Evolutionary conservation across 306 rosid species (phyloP), one percentile per base, ranked within the genome.

Genomic region (Arachis stenosperma): DNA sequence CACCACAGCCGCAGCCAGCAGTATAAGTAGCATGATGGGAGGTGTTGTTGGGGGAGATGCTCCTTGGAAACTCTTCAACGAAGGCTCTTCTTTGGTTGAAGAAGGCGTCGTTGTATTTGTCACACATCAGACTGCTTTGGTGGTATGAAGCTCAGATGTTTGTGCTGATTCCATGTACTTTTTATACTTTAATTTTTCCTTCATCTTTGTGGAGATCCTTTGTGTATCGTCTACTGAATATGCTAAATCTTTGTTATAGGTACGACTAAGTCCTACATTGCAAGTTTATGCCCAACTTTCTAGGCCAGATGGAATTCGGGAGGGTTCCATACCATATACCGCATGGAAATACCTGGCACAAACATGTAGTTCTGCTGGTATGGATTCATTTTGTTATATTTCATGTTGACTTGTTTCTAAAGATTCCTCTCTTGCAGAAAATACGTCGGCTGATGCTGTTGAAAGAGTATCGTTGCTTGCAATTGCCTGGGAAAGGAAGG

Each of bases 301-400:
- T 41, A 91, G 88, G 88, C 96, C 97, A 52, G 91, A 90, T 62
- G 99, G 99, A 40, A 73, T 88, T 79, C 92, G 92, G 61, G 97
- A 94, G 86, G 99, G 97, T 73, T 87, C 97, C 64, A 90, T 94
- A 92, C 99, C 97, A 29, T 91, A 82, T 84, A 91, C 99, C 75
- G 97, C 97, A 36, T 94, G 99, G 99, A 94, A 94, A 90, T 83
- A 86, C 86, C 81, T 87, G 69, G 59, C 86, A 14, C 89, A 82
- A 57, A 57, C 85, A 46, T 74, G 39, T 39, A 78, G 73, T 82
- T 81, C 84, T 75, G 39, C 79, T 71, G 96, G 92, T 90, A 83
- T 48, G 86, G 36, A 44, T 66, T 85, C 61, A 71, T 61, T 75
- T 71, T 72, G 36, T 78, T 68, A 81, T 43, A 63, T 62, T 62